Evolutionary conservation across 2,329 filamentous ascomycete genomes (phyloP).

Genomic region (Raffaelea arxii): DNA sequence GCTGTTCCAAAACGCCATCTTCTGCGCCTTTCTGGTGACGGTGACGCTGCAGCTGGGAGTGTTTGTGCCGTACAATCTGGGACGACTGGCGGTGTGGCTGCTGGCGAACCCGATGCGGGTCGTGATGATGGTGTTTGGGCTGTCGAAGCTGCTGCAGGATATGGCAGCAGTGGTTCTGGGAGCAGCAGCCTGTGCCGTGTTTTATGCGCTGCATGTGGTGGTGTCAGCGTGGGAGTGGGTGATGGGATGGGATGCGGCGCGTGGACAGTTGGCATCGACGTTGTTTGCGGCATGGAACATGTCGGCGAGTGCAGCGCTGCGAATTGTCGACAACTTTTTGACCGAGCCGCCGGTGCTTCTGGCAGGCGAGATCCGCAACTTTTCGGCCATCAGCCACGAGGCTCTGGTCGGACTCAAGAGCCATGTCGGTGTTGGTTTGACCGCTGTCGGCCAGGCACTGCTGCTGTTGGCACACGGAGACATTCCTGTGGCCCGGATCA

Average conservation of each 20-base stretch:
- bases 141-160: slow-evolving; percentile 75
- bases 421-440: slow-evolving; percentile 32
- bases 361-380: slow-evolving; percentile 58
- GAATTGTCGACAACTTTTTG: slow-evolving; percentile 40
- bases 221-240: slow-evolving; percentile 26
- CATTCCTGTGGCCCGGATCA: slow-evolving; percentile 17
- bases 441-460: slow-evolving; percentile 26
- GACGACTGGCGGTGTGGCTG: slow-evolving; percentile 72
- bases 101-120: slow-evolving; percentile 72
- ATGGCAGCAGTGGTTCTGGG: slow-evolving; percentile 56
- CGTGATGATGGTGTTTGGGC: slow-evolving; percentile 59
- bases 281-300: slow-evolving; percentile 28
- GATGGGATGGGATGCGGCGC: slow-evolving; percentile 16
- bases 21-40: slow-evolving; percentile 83
- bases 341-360: slow-evolving; percentile 41
- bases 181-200: slow-evolving; percentile 30
- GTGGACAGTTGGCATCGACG: slow-evolving; percentile 5
- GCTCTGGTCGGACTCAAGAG: slow-evolving; percentile 53
- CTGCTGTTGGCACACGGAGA: slow-evolving; percentile 36
- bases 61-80: slow-evolving; percentile 86
- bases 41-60: slow-evolving; percentile 78
- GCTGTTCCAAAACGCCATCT: slow-evolving; percentile 88
- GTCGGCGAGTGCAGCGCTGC: slow-evolving; percentile 30
- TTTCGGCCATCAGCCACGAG: slow-evolving; percentile 66
- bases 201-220: slow-evolving; percentile 27